These are phyloP conservation scores for Blastobotrys persicus DNA, from an alignment of 1,139 yeast species.

Conservation along the genomic window DNA sequence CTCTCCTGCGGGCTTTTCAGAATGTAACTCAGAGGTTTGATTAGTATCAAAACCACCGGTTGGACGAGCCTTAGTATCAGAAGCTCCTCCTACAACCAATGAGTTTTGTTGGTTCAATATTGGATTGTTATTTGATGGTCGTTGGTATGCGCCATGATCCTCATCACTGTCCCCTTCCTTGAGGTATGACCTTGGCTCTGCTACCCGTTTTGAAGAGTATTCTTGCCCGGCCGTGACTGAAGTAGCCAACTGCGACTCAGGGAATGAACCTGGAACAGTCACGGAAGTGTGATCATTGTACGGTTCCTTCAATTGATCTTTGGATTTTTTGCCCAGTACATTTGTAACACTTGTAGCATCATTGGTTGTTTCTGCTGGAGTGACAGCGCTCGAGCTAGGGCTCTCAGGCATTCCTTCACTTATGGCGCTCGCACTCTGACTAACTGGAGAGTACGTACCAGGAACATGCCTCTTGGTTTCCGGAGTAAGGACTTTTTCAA, in stretches of 20 bases:
- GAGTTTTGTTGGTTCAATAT: conserved; percentile 1
- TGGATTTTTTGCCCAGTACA: background rate
- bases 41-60: too few species aligned
- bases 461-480: background rate
- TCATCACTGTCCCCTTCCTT: background rate
- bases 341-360: background rate
- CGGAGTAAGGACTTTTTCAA: background rate
- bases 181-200: background rate
- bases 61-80: background rate
- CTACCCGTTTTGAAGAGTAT: background rate
- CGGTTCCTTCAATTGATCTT: background rate
- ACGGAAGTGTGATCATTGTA: background rate
- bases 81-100: background rate
- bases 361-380: background rate
- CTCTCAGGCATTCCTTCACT: background rate
- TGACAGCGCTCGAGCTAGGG: background rate
- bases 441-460: background rate
- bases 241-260: background rate
- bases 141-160: background rate
- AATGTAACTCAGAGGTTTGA: too few species aligned
- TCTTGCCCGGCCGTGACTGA: too few species aligned
- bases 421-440: background rate
- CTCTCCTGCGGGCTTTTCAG: too few species aligned
- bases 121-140: background rate
- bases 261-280: background rate